These are phyloP conservation scores for Litchi chinensis DNA, from an alignment of 345 rosid species.

Conservation along the genomic window DNA sequence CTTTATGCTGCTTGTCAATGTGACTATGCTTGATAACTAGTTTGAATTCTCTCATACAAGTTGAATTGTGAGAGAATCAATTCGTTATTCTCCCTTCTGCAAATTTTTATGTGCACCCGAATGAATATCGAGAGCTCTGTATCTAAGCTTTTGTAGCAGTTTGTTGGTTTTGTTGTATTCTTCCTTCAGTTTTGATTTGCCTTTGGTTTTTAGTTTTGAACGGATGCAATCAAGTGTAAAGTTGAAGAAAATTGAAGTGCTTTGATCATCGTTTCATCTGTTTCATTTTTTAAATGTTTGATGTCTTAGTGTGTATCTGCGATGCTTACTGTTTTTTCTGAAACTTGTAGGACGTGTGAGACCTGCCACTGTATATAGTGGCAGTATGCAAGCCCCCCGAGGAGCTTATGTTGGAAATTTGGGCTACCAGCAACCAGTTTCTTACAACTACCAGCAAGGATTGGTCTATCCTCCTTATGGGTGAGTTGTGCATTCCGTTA, in stretches of 20 bases:
- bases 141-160: not conserved
- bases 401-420: constrained; percentile 63
- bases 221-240: not conserved
- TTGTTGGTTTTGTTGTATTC: not conserved
- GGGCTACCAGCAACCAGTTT: constrained; percentile 76
- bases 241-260: not conserved
- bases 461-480: constrained; percentile 76
- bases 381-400: constrained; percentile 60
- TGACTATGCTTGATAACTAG: not conserved
- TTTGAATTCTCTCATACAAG: not conserved
- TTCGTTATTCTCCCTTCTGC: not conserved
- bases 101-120: not conserved
- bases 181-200: not conserved
- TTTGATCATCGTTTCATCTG: not conserved
- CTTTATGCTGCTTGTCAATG: not conserved
- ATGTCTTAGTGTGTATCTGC: not conserved
- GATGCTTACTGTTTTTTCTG: constrained; percentile 1
- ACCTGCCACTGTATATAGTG: constrained; percentile 58
- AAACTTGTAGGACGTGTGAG: constrained; percentile 61
- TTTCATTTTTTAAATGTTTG: not conserved
- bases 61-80: not conserved
- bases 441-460: constrained; percentile 77
- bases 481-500: constrained; percentile 48
- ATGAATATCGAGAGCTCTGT: not conserved
- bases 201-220: not conserved